These are phyloP conservation scores for Coniochaeta sp. DNA, from an alignment of 2,329 filamentous ascomycete species.

Conservation along the genomic window DNA sequence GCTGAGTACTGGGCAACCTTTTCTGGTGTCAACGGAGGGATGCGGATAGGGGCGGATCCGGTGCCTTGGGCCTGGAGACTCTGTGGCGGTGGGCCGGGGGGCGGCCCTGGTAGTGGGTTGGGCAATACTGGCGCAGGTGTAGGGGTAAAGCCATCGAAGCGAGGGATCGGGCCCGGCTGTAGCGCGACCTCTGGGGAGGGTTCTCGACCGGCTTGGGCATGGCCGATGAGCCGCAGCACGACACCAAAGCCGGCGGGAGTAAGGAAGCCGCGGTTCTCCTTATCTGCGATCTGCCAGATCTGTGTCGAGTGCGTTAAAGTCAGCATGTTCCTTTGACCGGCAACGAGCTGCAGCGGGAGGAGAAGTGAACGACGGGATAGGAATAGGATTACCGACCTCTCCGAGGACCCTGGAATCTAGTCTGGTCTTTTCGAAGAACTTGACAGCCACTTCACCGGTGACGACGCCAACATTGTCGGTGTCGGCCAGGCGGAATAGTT, in stretches of 20 bases:
- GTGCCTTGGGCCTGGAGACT: constrained; percentile 47
- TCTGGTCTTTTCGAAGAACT: constrained; percentile 95
- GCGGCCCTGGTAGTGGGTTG: constrained; percentile 37
- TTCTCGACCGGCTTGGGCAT: constrained; percentile 82
- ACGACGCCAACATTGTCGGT: constrained; percentile 87
- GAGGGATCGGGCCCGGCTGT: constrained; percentile 80
- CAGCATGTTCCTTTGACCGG: not conserved
- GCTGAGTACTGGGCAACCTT: constrained; percentile 83
- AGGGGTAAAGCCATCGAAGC: constrained; percentile 71
- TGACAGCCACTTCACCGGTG: constrained; percentile 90
- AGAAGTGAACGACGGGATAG: not conserved
- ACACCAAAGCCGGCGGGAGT: constrained; percentile 90
- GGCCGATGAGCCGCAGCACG: constrained; percentile 87
- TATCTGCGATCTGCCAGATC: constrained; percentile 99
- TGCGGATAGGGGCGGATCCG: constrained; percentile 65
- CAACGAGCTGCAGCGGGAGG: not conserved
- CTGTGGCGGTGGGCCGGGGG: constrained; percentile 24
- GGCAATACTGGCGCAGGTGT: constrained; percentile 21
- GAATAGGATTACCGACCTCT: constrained; percentile 53
- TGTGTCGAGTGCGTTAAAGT: constrained; percentile 28
- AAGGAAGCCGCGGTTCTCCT: constrained; percentile 88
- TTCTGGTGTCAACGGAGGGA: constrained; percentile 80
- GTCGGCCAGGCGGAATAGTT: constrained; percentile 89
- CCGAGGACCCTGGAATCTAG: constrained; percentile 80
- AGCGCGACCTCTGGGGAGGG: constrained; percentile 76